phyloP scores from a whole-genome alignment of 495 filamentous ascomycete species.

The Penicillium bialowiezense region DNA sequence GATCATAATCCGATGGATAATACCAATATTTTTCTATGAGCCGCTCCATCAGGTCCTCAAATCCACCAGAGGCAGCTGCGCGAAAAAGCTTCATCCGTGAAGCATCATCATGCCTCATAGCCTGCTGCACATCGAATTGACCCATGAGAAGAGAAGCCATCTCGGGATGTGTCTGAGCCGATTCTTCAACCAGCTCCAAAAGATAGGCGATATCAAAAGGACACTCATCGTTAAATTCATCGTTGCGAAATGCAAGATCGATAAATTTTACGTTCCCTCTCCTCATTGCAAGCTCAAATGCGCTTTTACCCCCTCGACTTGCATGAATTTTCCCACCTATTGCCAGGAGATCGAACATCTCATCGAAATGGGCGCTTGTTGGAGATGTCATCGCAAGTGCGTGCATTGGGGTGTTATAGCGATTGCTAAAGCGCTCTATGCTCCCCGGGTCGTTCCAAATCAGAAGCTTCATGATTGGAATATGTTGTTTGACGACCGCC shows the following conservation, averaged over 20 bases:
- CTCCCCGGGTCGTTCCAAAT: not conserved
- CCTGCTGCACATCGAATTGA: not conserved
- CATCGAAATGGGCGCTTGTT: too few relatives aligned
- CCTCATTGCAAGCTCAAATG: too few relatives aligned
- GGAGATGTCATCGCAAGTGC: too few relatives aligned
- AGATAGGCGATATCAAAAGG: not conserved
- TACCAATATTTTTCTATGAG: not conserved
- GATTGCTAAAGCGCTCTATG: too few relatives aligned
- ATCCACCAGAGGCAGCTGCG: not conserved
- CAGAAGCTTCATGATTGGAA: constrained; percentile 1
- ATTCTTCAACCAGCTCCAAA: not conserved
- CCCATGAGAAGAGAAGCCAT: not conserved
- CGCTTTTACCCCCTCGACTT: too few relatives aligned
- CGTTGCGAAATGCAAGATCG: not conserved
- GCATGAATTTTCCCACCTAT: too few relatives aligned
- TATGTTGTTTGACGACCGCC: not conserved
- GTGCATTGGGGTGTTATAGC: too few relatives aligned
- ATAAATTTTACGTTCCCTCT: too few relatives aligned
- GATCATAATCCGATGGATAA: not conserved
- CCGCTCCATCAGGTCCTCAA: not conserved
- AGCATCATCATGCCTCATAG: too few relatives aligned
- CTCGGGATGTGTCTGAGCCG: not conserved
- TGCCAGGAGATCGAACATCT: too few relatives aligned
- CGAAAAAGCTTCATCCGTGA: not conserved
- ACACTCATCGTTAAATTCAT: not conserved